phyloP scores from a whole-genome alignment of 1,284 basidiomycete genomes.

The Ustilago trichophora region DNA sequence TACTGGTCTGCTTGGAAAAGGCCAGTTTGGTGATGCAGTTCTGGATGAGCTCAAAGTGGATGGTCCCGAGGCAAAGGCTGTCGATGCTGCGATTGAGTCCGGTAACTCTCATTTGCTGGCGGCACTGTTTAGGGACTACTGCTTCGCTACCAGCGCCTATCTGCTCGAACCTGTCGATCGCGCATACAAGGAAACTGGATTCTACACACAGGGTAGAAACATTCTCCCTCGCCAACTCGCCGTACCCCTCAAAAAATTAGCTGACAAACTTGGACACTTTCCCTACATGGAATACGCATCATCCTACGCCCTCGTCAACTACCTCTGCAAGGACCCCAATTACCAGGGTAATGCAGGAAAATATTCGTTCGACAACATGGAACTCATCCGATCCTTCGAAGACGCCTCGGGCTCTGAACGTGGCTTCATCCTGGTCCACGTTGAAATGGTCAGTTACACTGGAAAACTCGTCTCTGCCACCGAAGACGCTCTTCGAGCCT shows the following conservation, averaged over 20 bases:
- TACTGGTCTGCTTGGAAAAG: conserved; percentile 56
- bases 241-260: conserved; percentile 55
- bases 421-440: conserved; percentile 60
- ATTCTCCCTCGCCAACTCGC: conserved; percentile 52
- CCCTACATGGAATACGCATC: conserved; percentile 62
- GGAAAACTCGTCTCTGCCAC: conserved; percentile 50
- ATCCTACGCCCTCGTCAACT: conserved; percentile 61
- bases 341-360: conserved; percentile 43
- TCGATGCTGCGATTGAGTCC: conserved; percentile 39
- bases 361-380: conserved; percentile 60
- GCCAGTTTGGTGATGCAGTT: conserved; percentile 59
- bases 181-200: conserved; percentile 51
- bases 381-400: conserved; percentile 60
- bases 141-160: conserved; percentile 61
- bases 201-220: conserved; percentile 51
- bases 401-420: conserved; percentile 53
- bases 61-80: conserved; percentile 36
- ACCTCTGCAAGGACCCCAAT: conserved; percentile 30
- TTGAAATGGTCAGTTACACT: conserved; percentile 61
- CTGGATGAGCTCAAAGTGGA: conserved; percentile 46
- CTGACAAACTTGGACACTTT: conserved; percentile 56
- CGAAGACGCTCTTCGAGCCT: conserved; percentile 55
- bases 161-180: conserved; percentile 61
- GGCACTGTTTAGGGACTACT: conserved; percentile 62
- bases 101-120: conserved; percentile 52